Evolutionary conservation across 306 rosid species (phyloP).

Genomic region (Biancaea sappan): DNA sequence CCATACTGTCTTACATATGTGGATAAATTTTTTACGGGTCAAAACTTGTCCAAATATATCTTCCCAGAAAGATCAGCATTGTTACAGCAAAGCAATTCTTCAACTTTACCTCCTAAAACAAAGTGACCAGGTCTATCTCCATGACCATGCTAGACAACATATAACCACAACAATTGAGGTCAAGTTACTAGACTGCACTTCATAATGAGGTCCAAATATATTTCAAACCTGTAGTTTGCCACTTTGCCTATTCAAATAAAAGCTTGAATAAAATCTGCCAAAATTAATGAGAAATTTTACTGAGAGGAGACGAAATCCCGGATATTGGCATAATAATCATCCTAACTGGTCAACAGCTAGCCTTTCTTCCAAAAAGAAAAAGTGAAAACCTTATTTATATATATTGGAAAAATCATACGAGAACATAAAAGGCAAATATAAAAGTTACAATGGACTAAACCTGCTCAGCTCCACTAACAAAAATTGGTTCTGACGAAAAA

Average conservation of each 20-base stretch:
- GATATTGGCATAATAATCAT: background rate
- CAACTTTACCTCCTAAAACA: slow-evolving; percentile 7
- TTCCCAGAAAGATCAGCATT: slow-evolving; percentile 14
- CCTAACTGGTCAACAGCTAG: slow-evolving; percentile 12
- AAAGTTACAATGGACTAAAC: slow-evolving; percentile 40
- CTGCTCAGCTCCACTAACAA: slow-evolving; percentile 74
- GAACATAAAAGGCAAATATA: background rate
- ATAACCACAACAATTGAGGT: background rate
- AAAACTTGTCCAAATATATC: background rate
- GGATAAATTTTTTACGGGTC: slow-evolving; percentile 21
- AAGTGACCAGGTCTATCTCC: slow-evolving; percentile 2
- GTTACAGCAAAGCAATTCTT: slow-evolving; percentile 12
- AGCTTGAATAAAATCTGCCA: background rate
- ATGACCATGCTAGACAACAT: slow-evolving; percentile 6
- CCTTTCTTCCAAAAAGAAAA: background rate
- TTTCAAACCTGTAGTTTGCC: background rate
- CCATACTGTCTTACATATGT: background rate
- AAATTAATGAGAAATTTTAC: background rate
- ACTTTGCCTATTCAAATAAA: slow-evolving; percentile 5
- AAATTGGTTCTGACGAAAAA: slow-evolving; percentile 66
- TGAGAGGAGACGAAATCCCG: background rate
- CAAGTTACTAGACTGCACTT: background rate
- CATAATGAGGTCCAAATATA: background rate
- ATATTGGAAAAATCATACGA: background rate
- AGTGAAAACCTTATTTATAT: background rate